These are phyloP conservation scores for Hyparrhenia diplandra DNA, from an alignment of 176 grass and related monocot genomes.

Conservation along the genomic window DNA sequence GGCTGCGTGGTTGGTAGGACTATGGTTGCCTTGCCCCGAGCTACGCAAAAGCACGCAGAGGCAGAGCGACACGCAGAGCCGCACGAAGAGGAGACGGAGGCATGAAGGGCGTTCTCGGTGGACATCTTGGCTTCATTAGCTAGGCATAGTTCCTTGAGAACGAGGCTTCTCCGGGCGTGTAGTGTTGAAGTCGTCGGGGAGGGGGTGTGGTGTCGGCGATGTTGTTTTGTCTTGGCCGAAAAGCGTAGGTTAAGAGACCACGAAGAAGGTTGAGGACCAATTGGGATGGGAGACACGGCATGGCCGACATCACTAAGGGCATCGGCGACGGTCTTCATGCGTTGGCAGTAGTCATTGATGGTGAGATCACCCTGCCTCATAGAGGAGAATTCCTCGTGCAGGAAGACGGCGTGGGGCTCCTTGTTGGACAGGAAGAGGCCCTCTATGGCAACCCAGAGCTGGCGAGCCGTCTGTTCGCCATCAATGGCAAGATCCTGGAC, in stretches of 20 bases:
- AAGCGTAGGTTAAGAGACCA: background rate
- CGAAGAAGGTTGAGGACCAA: background rate
- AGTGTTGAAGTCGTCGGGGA: background rate
- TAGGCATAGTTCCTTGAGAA: too few relatives aligned
- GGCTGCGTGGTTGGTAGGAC: too few relatives aligned
- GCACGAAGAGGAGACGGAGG: too few relatives aligned
- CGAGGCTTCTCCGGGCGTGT: too few relatives aligned
- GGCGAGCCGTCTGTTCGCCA: background rate
- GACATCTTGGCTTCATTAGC: too few relatives aligned
- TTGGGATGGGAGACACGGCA: background rate
- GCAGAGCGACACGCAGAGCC: too few relatives aligned
- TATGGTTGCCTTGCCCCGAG: too few relatives aligned
- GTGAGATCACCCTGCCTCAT: background rate
- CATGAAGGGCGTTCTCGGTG: accelerated
- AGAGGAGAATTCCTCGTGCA: background rate
- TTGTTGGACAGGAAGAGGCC: background rate
- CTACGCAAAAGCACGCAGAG: too few relatives aligned
- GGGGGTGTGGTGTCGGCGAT: background rate
- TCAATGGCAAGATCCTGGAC: background rate
- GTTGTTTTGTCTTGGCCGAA: background rate
- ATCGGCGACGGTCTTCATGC: background rate
- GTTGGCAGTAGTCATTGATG: background rate
- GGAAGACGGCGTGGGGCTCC: background rate
- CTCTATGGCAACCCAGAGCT: background rate
- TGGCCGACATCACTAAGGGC: background rate